Percentiles rank a stretch among this genome's conserved stretches.
Evolutionary conservation across 768 basidiomycete genomes (phyloP).

Genomic region (Ramaria sp.): DNA sequence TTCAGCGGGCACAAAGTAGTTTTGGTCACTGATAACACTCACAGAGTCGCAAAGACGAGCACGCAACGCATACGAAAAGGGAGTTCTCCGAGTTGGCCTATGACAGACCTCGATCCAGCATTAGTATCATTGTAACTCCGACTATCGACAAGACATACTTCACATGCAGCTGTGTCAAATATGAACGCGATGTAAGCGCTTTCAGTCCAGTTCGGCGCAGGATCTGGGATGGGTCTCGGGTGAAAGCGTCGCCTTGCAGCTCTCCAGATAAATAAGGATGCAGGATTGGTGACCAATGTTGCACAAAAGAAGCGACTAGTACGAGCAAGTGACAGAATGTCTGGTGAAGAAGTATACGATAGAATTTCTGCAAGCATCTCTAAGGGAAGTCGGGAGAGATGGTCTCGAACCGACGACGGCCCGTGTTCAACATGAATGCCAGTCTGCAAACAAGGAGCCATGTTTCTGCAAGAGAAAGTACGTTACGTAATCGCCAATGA

Average conservation of each 20-base stretch:
- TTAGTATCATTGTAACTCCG: neutral
- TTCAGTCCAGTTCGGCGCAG: conserved; percentile 37
- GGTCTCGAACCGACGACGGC: neutral
- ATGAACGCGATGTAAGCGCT: conserved; percentile 52
- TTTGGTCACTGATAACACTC: neutral
- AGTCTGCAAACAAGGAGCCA: no score
- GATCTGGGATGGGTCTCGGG: conserved; percentile 30
- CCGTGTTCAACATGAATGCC: no score
- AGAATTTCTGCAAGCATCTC: conserved; percentile 60
- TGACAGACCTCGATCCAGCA: neutral
- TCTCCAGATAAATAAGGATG: conserved; percentile 50
- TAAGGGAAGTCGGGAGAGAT: conserved; percentile 31
- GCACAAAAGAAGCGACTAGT: conserved; percentile 43
- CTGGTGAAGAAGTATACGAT: conserved; percentile 38
- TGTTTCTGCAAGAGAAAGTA: no score
- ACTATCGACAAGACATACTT: conserved; percentile 24
- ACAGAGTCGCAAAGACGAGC: conserved; percentile 1
- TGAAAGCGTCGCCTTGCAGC: conserved; percentile 29
- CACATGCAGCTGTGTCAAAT: conserved; percentile 47
- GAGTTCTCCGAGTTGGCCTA: neutral
- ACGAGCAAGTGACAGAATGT: conserved; percentile 49
- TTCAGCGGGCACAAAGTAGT: neutral
- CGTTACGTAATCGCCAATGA: no score
- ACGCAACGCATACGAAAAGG: neutral
- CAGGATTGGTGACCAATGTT: conserved; percentile 32